These are phyloP conservation scores for Paragyromitra xinjiangensis DNA, from an alignment of 495 filamentous ascomycete species.

Conservation along the genomic window DNA sequence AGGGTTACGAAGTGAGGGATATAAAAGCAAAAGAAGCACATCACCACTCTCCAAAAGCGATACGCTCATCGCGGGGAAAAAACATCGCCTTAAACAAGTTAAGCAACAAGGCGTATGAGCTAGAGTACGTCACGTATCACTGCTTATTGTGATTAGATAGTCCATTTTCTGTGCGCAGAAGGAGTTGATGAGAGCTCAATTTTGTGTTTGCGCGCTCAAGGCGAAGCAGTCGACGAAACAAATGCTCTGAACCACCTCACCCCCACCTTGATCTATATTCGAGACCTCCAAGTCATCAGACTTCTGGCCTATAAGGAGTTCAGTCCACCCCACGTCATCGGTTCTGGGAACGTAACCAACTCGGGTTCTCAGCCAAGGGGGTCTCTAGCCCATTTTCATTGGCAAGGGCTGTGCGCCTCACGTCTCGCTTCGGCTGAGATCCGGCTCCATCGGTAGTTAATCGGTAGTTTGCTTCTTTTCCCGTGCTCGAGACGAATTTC, in stretches of 20 bases:
- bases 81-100: not conserved
- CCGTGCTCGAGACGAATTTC: not conserved
- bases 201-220: too few relatives aligned
- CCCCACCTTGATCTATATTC: not conserved
- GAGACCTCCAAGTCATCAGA: not conserved
- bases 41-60: not conserved
- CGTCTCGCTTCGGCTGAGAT: constrained; percentile 1
- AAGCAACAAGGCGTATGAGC: not conserved
- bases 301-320: not conserved
- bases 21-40: not conserved
- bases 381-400: not conserved
- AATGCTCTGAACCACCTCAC: not conserved
- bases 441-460: not conserved
- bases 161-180: not conserved
- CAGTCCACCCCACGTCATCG: constrained; percentile 6
- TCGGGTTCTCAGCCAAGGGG: not conserved
- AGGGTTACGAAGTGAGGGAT: not conserved
- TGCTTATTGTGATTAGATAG: too few relatives aligned
- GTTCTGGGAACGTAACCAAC: not conserved
- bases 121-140: not conserved
- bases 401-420: not conserved
- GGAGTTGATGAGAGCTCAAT: not conserved
- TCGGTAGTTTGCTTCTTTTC: not conserved
- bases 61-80: not conserved
- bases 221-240: not conserved